Conservation (phyloP, 768 basidiomycete species). For the Ramaria rubella region DNA sequence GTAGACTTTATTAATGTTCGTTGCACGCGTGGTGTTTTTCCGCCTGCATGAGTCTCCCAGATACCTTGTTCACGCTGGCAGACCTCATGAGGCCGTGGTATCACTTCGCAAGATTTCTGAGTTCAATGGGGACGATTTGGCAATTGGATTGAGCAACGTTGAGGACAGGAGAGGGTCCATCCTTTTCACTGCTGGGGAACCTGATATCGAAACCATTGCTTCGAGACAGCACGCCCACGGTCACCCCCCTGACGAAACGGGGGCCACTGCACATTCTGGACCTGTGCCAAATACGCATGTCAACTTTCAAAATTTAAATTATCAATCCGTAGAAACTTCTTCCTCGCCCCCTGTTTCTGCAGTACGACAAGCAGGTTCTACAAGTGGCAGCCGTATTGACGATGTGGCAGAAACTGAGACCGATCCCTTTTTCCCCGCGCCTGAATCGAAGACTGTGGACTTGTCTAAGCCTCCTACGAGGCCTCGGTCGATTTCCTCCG, state of each 20-base stretch:
- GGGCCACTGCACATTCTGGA: neutral
- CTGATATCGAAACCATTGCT: neutral
- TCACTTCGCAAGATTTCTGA: constrained; percentile 77
- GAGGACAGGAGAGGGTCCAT: constrained; percentile 26
- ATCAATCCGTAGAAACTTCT: neutral
- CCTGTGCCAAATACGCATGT: neutral
- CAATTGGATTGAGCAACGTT: constrained; percentile 68
- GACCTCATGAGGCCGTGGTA: constrained; percentile 76
- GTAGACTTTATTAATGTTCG: constrained; percentile 83
- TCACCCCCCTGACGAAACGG: neutral
- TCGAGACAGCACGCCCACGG: neutral
- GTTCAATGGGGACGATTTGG: constrained; percentile 73
- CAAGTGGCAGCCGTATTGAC: neutral
- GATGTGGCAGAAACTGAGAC: constrained; percentile 4
- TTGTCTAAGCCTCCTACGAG: neutral
- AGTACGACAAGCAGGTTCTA: neutral
- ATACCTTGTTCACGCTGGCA: constrained; percentile 84
- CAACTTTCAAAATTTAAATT: neutral
- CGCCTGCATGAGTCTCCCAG: constrained; percentile 91
- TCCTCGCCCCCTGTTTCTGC: neutral
- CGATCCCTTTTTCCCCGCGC: constrained; percentile 8
- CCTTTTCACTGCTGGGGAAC: neutral
- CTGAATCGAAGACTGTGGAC: neutral
- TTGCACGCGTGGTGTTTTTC: constrained; percentile 84
- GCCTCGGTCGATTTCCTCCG: neutral